Percentiles rank a stretch among this genome's conserved stretches.
Evolutionary conservation across 306 rosid genomes (phyloP).

Genomic region (Neltuma alba): DNA sequence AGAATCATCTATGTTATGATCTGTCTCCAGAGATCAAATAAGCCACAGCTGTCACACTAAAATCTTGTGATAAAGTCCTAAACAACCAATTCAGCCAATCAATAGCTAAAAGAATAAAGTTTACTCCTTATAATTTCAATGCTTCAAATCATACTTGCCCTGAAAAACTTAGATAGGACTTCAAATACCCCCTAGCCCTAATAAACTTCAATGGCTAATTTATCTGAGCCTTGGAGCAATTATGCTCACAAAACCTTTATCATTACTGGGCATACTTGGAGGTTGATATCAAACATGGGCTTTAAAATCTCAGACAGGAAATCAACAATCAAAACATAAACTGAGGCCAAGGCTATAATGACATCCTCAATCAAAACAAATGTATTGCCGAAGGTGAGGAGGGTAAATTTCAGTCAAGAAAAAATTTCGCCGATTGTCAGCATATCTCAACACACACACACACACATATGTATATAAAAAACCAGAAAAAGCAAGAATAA

Average conservation of each 20-base stretch:
- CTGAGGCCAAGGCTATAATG: neutral
- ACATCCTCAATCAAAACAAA: slow-evolving; percentile 11
- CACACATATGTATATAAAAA: neutral
- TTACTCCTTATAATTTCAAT: neutral
- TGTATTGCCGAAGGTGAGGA: neutral
- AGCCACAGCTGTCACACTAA: slow-evolving; percentile 5
- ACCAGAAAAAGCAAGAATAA: neutral
- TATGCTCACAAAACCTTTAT: neutral
- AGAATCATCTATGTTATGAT: slow-evolving; percentile 24
- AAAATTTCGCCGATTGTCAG: neutral
- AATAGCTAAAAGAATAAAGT: neutral
- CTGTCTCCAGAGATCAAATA: neutral
- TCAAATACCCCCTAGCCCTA: neutral
- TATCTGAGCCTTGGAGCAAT: slow-evolving; percentile 1
- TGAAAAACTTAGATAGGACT: neutral
- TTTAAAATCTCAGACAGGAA: slow-evolving; percentile 13
- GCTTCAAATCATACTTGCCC: neutral
- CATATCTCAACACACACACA: slow-evolving; percentile 2
- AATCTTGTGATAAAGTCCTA: slow-evolving; percentile 8
- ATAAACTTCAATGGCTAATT: neutral
- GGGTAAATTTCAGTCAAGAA: neutral
- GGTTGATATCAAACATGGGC: neutral
- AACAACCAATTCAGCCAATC: neutral
- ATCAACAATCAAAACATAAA: neutral
- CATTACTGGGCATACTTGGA: neutral